Conservation (phyloP, 257 asterid genomes). For the Nicotiana paniculata region DNA sequence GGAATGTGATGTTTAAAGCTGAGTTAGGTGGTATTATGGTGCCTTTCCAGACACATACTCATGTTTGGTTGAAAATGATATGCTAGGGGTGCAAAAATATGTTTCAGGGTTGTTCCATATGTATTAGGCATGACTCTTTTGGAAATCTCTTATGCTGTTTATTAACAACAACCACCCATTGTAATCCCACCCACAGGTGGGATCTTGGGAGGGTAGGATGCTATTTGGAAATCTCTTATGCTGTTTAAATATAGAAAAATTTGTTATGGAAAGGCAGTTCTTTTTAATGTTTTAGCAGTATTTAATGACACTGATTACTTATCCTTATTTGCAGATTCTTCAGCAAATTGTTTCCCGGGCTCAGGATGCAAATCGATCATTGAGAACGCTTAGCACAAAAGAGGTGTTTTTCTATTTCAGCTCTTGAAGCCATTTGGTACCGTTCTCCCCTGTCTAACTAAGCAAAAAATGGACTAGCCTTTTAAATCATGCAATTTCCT, state of each 20-base stretch:
- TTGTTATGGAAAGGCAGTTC: neutral
- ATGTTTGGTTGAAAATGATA: neutral
- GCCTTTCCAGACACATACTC: neutral
- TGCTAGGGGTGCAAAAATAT: neutral
- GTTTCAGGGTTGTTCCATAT: neutral
- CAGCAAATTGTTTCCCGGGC: slow-evolving; percentile 71
- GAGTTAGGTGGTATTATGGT: neutral
- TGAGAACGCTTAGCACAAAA: slow-evolving; percentile 89
- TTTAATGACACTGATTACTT: neutral
- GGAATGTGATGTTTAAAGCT: neutral
- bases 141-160: neutral
- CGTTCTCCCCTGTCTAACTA: neutral
- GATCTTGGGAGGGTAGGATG: too few relatives aligned
- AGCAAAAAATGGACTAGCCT: neutral
- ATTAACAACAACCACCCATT: too few relatives aligned
- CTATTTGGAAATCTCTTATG: neutral
- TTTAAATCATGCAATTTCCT: neutral
- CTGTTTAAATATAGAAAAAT: neutral
- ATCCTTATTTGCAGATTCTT: slow-evolving; percentile 60
- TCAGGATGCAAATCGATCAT: slow-evolving; percentile 51
- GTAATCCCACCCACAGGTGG: too few relatives aligned
- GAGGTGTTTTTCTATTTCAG: slow-evolving; percentile 43
- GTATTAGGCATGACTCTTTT: neutral
- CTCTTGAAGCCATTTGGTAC: neutral
- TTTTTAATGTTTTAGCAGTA: neutral